Evolutionary conservation across 2,329 filamentous ascomycete genomes (phyloP), one percentile per base, ranked within the genome.

Genomic region (Penicillium hordei): DNA sequence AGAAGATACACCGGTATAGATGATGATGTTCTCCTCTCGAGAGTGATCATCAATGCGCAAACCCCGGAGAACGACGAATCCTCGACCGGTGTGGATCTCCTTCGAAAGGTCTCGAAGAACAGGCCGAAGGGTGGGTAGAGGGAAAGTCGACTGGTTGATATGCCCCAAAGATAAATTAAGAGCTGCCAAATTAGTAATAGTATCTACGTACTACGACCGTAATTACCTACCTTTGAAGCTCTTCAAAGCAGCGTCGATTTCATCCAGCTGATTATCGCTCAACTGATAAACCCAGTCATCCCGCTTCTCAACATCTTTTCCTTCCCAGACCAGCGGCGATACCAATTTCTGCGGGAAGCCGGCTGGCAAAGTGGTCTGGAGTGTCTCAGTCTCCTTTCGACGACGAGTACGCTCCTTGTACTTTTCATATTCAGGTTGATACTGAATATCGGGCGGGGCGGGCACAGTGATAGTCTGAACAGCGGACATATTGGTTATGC

Each of bases 321-420:
- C 78, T 36, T 81, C 76, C 79, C 80, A 82, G 0, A 81, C 79
- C 1, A 82, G 68, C 5, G 77, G 70, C 0, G 77, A 79, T 2
- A 69, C 60, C 0, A 82, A 60, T 39, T 76, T 58, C 23, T 62
- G 25, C 0, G 79, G 79, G 59, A 80, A 82, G 0, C 75, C 77
- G 1, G 64, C 51, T 0, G 79, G 79, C 0, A 82, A 39, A 17
- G 19, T 63, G 7, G 52, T 58, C 31, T 57, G 55, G 7, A 67
- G 48, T 4, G 43, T 52, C 45, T 65, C 65, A 1, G 57, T 60
- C 48, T 57, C 58, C 25, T 62, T 65, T 39, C 64, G 65, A 25
- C 38, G 55, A 44, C 57, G 57, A 25, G 60, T 57, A 9, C 65
- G 64, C 7, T 59, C 58, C 45, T 65, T 59, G 46, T 66, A 66